Conservation (phyloP, 352 stramenopile species). For the Peronosclerospora sorghi region DNA sequence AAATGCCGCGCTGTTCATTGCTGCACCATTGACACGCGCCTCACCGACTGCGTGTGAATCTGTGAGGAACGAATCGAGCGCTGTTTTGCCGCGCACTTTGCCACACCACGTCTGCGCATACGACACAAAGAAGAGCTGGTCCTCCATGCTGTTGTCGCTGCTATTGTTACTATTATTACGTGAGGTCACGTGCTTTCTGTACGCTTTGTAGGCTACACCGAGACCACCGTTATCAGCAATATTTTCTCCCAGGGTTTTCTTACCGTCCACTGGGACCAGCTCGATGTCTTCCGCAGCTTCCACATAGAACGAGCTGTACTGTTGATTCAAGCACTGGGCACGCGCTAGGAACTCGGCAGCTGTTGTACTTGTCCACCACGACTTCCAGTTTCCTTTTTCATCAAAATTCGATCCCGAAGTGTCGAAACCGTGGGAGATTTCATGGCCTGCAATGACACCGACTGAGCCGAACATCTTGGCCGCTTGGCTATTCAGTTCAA, state of each 20-base stretch:
- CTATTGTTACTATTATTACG: constrained; percentile 6
- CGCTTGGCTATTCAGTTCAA: constrained; percentile 54
- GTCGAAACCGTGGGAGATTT: constrained; percentile 92
- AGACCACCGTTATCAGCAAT: constrained; percentile 70
- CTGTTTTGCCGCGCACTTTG: constrained; percentile 29
- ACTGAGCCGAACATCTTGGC: constrained; percentile 88
- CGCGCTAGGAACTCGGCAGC: constrained; percentile 49
- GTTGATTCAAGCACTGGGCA: constrained; percentile 38
- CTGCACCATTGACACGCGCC: constrained; percentile 53
- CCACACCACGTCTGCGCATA: constrained; percentile 56
- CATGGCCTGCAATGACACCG: constrained; percentile 86
- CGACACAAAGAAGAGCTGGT: constrained; percentile 56
- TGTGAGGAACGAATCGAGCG: constrained; percentile 26
- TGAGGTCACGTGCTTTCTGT: constrained; percentile 12
- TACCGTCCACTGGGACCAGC: constrained; percentile 42
- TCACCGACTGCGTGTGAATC: constrained; percentile 33
- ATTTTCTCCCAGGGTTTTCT: constrained; percentile 58
- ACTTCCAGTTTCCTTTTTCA: constrained; percentile 75
- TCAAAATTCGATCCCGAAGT: constrained; percentile 82
- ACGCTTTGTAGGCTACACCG: constrained; percentile 43
- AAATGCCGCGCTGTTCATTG: constrained; percentile 55
- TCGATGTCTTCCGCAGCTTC: constrained; percentile 17
- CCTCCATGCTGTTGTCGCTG: constrained; percentile 11
- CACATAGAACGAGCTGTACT: constrained; percentile 40
- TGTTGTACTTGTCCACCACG: constrained; percentile 86